A percentile compares a stretch with the other conserved stretches of the same genome.
Evolutionary conservation across 257 asterid genomes (phyloP).

Genomic region (Orobanche coerulescens): DNA sequence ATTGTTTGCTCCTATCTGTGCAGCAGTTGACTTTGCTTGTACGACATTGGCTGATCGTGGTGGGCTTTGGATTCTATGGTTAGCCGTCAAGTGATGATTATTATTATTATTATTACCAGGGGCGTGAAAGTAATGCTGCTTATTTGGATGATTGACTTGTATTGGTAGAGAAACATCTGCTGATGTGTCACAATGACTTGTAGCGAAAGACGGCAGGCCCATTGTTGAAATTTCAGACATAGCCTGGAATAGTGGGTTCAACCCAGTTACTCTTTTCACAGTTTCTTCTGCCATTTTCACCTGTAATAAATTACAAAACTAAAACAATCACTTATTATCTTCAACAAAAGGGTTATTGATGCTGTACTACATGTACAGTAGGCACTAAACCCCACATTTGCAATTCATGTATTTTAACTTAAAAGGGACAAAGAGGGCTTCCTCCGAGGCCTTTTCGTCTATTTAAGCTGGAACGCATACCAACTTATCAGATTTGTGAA

Average conservation of each 20-base stretch:
- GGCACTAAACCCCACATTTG: background rate
- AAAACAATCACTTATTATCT: background rate
- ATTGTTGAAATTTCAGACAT: slow-evolving; percentile 72
- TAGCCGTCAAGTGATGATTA: slow-evolving; percentile 22
- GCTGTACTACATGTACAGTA: background rate
- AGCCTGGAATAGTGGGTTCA: slow-evolving; percentile 72
- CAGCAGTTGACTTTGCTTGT: slow-evolving; percentile 26
- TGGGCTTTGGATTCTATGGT: slow-evolving; percentile 38
- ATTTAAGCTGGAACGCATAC: background rate
- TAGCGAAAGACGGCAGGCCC: slow-evolving; percentile 46
- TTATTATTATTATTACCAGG: slow-evolving; percentile 28
- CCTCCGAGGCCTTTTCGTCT: background rate
- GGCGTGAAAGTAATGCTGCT: slow-evolving; percentile 45
- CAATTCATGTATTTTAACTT: background rate
- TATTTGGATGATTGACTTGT: slow-evolving; percentile 41
- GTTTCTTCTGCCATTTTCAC: slow-evolving; percentile 94
- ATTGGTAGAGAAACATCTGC: slow-evolving; percentile 66
- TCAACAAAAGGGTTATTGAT: background rate
- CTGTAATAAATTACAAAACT: slow-evolving; percentile 28
- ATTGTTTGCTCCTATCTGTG: slow-evolving; percentile 32
- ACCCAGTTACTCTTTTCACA: slow-evolving; percentile 80
- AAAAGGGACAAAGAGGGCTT: background rate
- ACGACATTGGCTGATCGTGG: slow-evolving; percentile 26
- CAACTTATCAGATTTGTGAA: too few relatives aligned
- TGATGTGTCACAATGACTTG: slow-evolving; percentile 58